Evolutionary conservation across 495 filamentous ascomycete species (phyloP), one percentile per base, ranked within the genome.

Genomic region (Articulospora tetracladia): DNA sequence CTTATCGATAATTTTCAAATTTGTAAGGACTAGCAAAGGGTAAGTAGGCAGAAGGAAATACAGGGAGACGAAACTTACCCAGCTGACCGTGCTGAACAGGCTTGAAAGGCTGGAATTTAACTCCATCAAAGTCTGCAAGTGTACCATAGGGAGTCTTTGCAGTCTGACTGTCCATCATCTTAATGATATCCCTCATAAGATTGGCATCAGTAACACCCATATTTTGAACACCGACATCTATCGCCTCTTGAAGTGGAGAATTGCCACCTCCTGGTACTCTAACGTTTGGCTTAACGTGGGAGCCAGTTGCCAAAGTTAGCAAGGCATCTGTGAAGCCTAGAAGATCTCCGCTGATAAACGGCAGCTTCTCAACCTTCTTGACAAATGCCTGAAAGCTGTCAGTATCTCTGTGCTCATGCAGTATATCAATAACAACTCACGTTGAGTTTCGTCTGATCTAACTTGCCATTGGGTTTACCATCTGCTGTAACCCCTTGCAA

Each of bases 1-100:
- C 57, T 79, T 80, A 63, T 82, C 79, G 24, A 82, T 59, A 24
- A 82, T 73, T 52, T 81, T 82, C 22, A 83, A 61, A 24, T 53
- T 53, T 2, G 51, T 53, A 34, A 53, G 25, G 19, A 27, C 51
- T 53, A 22, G 3, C 10, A 3, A 20, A 2, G 2, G 2, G 10
- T 36, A 11, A 32, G 51, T 34, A 19, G 3, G n/a, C 49, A 28
- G 3, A 24, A 4, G 20, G 26, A 25, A 22, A 12, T 28, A 6
- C 3, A 25, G 12, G 11, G 25, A 8, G 10, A 17, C 3, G 25
- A 23, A 6, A 25, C 12, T 30, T 56, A 56, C 53, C 53, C 49
- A 78, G 65, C 50, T 80, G 78, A 7, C 78, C 78, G 60, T 81
- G 78, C 0, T 73, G 77, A 19, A 66, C 74, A 1, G 73, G 74